Base-by-base conservation (phyloP, 306 rosid genomes). In the Erythrophleum fordii region DNA sequence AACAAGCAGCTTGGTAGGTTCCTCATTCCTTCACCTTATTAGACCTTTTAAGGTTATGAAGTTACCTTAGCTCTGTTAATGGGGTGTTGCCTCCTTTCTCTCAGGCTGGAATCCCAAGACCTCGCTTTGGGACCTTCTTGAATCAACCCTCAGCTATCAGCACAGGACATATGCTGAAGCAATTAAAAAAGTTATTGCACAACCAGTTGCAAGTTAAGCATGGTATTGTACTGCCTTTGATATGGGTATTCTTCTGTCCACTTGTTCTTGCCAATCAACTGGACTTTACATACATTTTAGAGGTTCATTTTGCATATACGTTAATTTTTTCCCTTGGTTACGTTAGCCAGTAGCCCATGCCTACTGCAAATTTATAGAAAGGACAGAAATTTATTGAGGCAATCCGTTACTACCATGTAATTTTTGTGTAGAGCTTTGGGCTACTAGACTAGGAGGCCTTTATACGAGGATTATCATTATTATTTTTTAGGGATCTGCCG, bases 131-230 rank as follows among this genome's bases (percentile, higher is more conserved):
- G 94, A 94, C 79, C 83, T 94, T 75, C 98, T 94, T 80, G 98
- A 94, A 51, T 92, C 97, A 34, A 94, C 98, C 44, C 94, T 94
- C 80, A 92, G 97, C 42, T 94, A 94, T 83, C 98, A 94, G 83
- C 98, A 94, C 73, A 88, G 91, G 83, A 94, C 98, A 35, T 94
- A 94, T 37, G 96, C 98, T 0, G 94, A 92, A 86, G 97, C 98
- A 28, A 44, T 94, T 6, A 92, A 88, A 90, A 89, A 87, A 81
- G 87, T 79, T 31, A 86, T 85, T 53, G 90, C 97, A 51, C 88
- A 94, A 79, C 91, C 97, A 58, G 85, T 87, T 69, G 86, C 93
- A 79, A 91, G 79, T 85, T 94, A 90, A 81, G 31, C 75, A 14
- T 11, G 75, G 80, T 58, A 70, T 71, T 67, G 39, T 62, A 80